These are phyloP conservation scores for Aspergillus sojae DNA, from an alignment of 2,329 filamentous ascomycete species.

Conservation along the genomic window DNA sequence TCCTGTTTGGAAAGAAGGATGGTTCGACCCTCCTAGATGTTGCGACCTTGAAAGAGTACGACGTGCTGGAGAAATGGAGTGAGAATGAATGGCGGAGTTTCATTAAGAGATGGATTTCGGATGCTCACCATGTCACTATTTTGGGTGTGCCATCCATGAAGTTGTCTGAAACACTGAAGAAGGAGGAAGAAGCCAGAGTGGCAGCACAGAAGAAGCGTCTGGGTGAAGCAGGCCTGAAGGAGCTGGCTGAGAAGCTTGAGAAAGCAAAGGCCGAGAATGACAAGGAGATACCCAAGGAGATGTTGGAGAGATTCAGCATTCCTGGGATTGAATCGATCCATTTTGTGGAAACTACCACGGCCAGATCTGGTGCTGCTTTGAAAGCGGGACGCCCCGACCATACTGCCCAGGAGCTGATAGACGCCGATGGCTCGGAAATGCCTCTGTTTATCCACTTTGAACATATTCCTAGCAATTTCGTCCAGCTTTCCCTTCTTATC, in stretches of 20 bases:
- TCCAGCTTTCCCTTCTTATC: slow-evolving; percentile 78
- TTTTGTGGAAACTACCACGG: slow-evolving; percentile 86
- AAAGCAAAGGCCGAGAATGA: slow-evolving; percentile 87
- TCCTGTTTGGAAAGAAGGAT: slow-evolving; percentile 83
- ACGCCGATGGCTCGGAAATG: slow-evolving; percentile 64
- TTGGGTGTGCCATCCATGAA: slow-evolving; percentile 82
- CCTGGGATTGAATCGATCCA: slow-evolving; percentile 89
- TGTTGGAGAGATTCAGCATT: slow-evolving; percentile 81
- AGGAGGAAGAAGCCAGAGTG: slow-evolving; percentile 76
- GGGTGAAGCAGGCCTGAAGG: slow-evolving; percentile 77
- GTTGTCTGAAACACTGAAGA: slow-evolving; percentile 78
- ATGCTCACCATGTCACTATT: slow-evolving; percentile 84
- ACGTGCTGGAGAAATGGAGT: slow-evolving; percentile 74
- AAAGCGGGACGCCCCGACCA: slow-evolving; percentile 69
- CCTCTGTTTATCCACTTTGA: slow-evolving; percentile 97
- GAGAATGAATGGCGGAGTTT: slow-evolving; percentile 84
- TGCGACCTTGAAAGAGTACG: slow-evolving; percentile 56
- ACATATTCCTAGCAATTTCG: slow-evolving; percentile 89
- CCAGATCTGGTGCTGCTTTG: slow-evolving; percentile 76
- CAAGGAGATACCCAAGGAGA: slow-evolving; percentile 75
- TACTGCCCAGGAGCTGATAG: slow-evolving; percentile 72
- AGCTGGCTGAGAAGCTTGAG: slow-evolving; percentile 74
- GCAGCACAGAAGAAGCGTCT: slow-evolving; percentile 76
- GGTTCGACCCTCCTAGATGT: slow-evolving; percentile 73
- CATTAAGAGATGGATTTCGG: slow-evolving; percentile 78